Conservation (phyloP, 805 yeast genomes). For the Lachancea dasiensis region DNA sequence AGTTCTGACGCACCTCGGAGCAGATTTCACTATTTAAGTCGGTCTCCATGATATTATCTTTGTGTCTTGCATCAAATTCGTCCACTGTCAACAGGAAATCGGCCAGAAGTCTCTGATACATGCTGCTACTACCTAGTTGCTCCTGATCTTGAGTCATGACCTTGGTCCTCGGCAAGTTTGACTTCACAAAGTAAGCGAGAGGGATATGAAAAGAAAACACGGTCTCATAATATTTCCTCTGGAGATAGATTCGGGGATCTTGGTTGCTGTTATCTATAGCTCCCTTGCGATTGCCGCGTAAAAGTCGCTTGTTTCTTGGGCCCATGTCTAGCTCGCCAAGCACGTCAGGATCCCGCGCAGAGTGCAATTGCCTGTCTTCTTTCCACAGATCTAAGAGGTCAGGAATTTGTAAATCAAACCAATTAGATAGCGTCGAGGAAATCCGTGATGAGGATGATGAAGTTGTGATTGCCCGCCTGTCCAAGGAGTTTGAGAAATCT, state of each 20-base stretch:
- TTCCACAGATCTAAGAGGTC: constrained; percentile 7
- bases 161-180: constrained; percentile 42
- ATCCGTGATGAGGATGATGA: no score
- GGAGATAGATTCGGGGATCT: constrained; percentile 26
- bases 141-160: constrained; percentile 34
- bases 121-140: constrained; percentile 11
- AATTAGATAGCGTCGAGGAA: no score
- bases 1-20: constrained; percentile 16
- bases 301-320: background rate
- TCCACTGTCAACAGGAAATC: constrained; percentile 34
- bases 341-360: constrained; percentile 1
- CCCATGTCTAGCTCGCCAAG: constrained; percentile 5
- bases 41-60: constrained; percentile 23
- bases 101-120: constrained; percentile 25
- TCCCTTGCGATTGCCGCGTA: background rate
- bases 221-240: constrained; percentile 33
- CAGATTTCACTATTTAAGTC: constrained; percentile 14
- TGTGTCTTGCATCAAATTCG: constrained; percentile 40
- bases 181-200: constrained; percentile 40
- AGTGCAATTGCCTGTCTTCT: constrained; percentile 4
- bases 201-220: constrained; percentile 34
- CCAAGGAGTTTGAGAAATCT: no score
- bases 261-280: background rate
- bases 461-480: no score
- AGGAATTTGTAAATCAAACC: constrained; percentile 1